Base-by-base conservation (phyloP, 129 eudicot species). In the Pittosporum tobira region DNA sequence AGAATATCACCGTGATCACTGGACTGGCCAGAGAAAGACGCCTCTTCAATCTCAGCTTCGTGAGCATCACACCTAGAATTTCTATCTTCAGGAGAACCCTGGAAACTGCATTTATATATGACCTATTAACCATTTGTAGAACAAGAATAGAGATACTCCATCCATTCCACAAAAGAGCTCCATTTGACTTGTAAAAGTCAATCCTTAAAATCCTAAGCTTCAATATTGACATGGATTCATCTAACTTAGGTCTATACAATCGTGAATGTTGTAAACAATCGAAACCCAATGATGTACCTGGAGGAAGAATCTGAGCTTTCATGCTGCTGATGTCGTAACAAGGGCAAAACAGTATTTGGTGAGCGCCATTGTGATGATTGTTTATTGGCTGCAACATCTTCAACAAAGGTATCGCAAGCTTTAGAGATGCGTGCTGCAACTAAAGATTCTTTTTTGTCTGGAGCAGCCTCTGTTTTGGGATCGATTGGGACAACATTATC, bases 261-360 rank as follows among this genome's bases (percentile, higher is more conserved):
- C n/a, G n/a, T n/a, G n/a, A n/a, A n/a, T n/a, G n/a, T n/a, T n/a
- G n/a, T n/a, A n/a, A n/a, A n/a, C n/a, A n/a, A 45, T 23, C 44
- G 31, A 8, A 11, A 45, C 21, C 65, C 27, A 64, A 58, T 15
- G 30, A 63, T 29, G 31, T 73, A 93, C 99, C 99, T 93, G 37
- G 91, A 77, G 52, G 86, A 93, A 57, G 96, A 84, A 26, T 93
- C 99, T 31, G 93, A 87, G 74, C 96, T 81, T 58, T 81, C 99
- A 57, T 49, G 79, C 52, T 76, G 98, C 42, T 80, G 95, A 62
- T 70, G 76, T 38, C 84, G 81, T 20, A 87, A 76, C 48, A 79
- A 70, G 22, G 96, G 88, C 60, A 77, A 75, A 68, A 81, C 80
- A 64, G 94, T 80, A 81, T 69, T 72, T 15, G 91, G 91, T 37